Evolutionary conservation across 148 eudicot species (phyloP).

Genomic region (Vaccinium darrowii): DNA sequence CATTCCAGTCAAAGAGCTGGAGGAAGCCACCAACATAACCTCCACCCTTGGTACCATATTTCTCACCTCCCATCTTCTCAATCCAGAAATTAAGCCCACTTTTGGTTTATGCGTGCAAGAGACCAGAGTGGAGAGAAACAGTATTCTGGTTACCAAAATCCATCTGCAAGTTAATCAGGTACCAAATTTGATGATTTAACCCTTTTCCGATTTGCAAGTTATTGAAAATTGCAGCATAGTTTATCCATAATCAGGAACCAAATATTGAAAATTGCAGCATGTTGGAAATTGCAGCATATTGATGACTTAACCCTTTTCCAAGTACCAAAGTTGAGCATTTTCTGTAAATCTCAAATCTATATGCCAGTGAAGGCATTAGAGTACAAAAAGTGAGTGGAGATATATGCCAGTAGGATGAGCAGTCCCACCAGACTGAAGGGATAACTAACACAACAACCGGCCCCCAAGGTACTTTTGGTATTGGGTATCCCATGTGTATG

Average conservation of each 20-base stretch:
- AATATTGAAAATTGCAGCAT: background rate
- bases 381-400: background rate
- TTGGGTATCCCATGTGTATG: background rate
- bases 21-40: slow-evolving; percentile 90
- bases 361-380: too few species aligned
- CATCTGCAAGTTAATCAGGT: slow-evolving; percentile 18
- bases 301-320: background rate
- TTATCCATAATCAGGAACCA: too few species aligned
- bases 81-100: slow-evolving; percentile 16
- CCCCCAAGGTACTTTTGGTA: background rate
- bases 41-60: slow-evolving; percentile 64
- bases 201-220: background rate
- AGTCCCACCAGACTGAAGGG: background rate
- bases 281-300: too few species aligned
- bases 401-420: background rate
- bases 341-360: background rate
- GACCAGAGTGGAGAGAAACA: slow-evolving; percentile 10
- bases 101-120: slow-evolving; percentile 12
- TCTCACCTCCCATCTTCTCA: slow-evolving; percentile 66
- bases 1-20: slow-evolving; percentile 97
- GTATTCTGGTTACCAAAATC: background rate
- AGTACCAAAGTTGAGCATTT: background rate
- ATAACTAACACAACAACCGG: background rate
- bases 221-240: background rate
- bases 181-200: background rate